Percentiles rank a stretch among this genome's conserved stretches.
Conservation (phyloP, 352 stramenopile genomes). For the Phytophthora sp. region DNA sequence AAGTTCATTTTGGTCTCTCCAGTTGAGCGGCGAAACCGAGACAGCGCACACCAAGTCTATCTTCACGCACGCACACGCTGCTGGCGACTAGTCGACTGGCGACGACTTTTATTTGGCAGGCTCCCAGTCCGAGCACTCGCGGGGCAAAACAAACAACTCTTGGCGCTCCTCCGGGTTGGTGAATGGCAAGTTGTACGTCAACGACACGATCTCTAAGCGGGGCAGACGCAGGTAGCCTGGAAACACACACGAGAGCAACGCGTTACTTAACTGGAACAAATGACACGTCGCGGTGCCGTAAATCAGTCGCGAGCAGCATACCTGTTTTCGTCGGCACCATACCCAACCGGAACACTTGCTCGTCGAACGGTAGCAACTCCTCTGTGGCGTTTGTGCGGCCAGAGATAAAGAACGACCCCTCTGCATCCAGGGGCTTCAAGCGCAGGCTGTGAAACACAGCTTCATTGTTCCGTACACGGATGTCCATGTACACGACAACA, state of each 20-base stretch:
- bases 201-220: slow-evolving; percentile 77
- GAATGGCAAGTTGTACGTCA: slow-evolving; percentile 70
- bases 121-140: slow-evolving; percentile 61
- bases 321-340: slow-evolving; percentile 82
- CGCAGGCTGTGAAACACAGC: slow-evolving; percentile 69
- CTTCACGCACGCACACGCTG: slow-evolving; percentile 5
- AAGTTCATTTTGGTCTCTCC: slow-evolving; percentile 19
- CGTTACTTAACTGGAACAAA: slow-evolving; percentile 12
- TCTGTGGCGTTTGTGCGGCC: slow-evolving; percentile 77
- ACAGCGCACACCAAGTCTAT: slow-evolving; percentile 26
- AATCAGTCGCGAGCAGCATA: slow-evolving; percentile 23
- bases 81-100: background rate
- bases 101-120: slow-evolving; percentile 7
- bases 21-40: no score
- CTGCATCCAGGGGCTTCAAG: slow-evolving; percentile 74
- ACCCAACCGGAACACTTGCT: slow-evolving; percentile 67
- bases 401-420: slow-evolving; percentile 78
- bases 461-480: slow-evolving; percentile 80
- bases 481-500: slow-evolving; percentile 54
- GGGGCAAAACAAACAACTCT: slow-evolving; percentile 78
- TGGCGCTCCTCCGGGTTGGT: slow-evolving; percentile 72
- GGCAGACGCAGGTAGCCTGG: slow-evolving; percentile 73
- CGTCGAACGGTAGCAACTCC: slow-evolving; percentile 74
- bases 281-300: background rate
- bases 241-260: slow-evolving; percentile 5